Evolutionary conservation across 495 filamentous ascomycete genomes (phyloP).

Genomic region (Trichocladium uniseriatum): DNA sequence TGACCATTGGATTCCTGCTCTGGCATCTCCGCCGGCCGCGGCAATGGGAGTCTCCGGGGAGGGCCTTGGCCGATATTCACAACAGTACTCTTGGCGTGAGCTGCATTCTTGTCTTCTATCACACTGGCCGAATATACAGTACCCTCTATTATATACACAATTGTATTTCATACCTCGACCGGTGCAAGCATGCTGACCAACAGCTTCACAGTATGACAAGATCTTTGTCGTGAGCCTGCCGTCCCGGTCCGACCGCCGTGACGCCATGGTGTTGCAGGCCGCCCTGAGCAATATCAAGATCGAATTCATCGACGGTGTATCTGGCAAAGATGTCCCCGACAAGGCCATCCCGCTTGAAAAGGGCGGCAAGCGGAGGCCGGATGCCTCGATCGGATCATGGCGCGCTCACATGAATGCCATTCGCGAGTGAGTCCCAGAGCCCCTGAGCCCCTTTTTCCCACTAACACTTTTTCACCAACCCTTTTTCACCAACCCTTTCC

Average conservation of each 20-base stretch:
- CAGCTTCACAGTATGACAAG: conserved; percentile 41
- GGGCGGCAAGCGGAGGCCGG: conserved; percentile 4
- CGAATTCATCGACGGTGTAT: conserved; percentile 41
- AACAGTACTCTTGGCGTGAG: neutral
- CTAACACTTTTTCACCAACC: no score
- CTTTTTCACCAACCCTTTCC: no score
- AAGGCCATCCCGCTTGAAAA: neutral
- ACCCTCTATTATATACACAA: no score
- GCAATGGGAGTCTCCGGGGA: no score
- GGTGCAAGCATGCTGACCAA: no score
- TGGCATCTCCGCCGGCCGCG: neutral
- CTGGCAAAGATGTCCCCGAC: neutral
- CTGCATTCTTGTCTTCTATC: neutral
- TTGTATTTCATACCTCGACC: no score
- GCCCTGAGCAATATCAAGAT: conserved; percentile 39
- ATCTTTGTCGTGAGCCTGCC: conserved; percentile 35
- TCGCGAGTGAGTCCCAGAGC: conserved; percentile 25
- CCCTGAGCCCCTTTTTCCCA: no score
- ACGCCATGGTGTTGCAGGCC: conserved; percentile 43
- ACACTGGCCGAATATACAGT: no score
- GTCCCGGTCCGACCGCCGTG: conserved; percentile 45
- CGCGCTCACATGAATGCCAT: conserved; percentile 23
- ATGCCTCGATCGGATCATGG: conserved; percentile 18
- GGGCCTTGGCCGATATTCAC: neutral
- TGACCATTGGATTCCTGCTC: neutral